Evolutionary conservation across 2,329 filamentous ascomycete genomes (phyloP).

Genomic region (Hymenoscyphus linearis): DNA sequence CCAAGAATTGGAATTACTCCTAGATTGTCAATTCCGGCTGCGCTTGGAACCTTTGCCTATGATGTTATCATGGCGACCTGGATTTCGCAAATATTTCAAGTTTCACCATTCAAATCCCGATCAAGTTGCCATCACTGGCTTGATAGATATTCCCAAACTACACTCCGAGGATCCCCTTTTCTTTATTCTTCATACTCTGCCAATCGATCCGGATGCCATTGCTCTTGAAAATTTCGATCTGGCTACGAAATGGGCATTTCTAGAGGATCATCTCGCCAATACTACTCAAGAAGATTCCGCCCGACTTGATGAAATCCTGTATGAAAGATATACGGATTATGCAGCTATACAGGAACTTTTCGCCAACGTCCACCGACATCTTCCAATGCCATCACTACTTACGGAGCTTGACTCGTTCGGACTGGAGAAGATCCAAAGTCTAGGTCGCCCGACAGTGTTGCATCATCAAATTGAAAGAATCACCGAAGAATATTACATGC

Average conservation of each 20-base stretch:
- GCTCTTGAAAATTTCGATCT: conserved; percentile 1
- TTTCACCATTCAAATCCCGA: not conserved
- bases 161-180: conserved; percentile 4
- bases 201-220: not conserved
- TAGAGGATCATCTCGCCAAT: conserved; percentile 6
- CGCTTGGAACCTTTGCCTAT: not conserved
- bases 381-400: not conserved
- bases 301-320: conserved; percentile 3
- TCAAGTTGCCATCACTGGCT: not conserved
- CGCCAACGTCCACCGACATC: not conserved
- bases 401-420: not conserved
- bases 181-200: conserved; percentile 4
- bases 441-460: conserved; percentile 7
- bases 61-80: not conserved
- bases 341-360: conserved; percentile 7
- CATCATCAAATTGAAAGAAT: conserved; percentile 8
- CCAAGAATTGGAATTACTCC: conserved; percentile 6
- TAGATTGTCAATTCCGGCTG: not conserved
- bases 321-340: conserved; percentile 5
- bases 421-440: not conserved
- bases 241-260: conserved; percentile 5
- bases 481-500: conserved; percentile 4
- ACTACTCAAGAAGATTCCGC: not conserved
- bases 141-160: not conserved
- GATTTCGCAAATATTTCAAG: conserved; percentile 1